Base-by-base conservation (phyloP, 257 asterid species). In the Ophiorrhiza pumila region DNA sequence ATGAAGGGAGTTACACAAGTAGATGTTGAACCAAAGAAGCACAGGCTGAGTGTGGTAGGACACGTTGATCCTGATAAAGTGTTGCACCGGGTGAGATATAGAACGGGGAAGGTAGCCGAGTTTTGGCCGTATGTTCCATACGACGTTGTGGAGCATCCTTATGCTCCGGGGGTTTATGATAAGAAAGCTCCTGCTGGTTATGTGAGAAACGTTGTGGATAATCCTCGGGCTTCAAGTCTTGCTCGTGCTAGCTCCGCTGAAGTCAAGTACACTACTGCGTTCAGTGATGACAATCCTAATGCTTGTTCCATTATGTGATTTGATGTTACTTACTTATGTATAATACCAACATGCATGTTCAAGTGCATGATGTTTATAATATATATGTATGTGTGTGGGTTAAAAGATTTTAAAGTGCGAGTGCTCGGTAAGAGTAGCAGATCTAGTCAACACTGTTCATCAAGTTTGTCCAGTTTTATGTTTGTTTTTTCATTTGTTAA, bases 61-160 rank as follows among this genome's bases (percentile, higher is more conserved):
- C 76, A 84, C 56, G 84, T 84, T 42, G 86, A 84, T 37, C 83
- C 82, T 4, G 84, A 79, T 6, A 71, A 76, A 37, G 88, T 84
- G 12, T 29, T 84, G 75, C 79, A 52, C 17, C 77, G 85, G 20
- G 84, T 81, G n/a, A 31, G 71, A 34, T 67, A 70, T 37, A 83
- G 85, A 7, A 83, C 87, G 0, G 83, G 83, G 7, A 83, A 83
- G 77, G 42, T 18, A 57, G 87, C 79, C 15, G 78, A 79, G 34
- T 76, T 84, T 37, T 84, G 88, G 88, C 88, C 88, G 0, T 84
- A 77, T 49, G 76, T 84, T 15, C 83, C 86, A 4, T 77, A 74
- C 67, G 84, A 81, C 1, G 68, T 81, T 37, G 86, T 81, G 17
- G 86, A 80, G 1, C 88, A 84, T 55, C 88, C 88, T 1, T 84